Conservation (phyloP, 2,329 filamentous ascomycete species). For the Ophiostoma piceae region DNA sequence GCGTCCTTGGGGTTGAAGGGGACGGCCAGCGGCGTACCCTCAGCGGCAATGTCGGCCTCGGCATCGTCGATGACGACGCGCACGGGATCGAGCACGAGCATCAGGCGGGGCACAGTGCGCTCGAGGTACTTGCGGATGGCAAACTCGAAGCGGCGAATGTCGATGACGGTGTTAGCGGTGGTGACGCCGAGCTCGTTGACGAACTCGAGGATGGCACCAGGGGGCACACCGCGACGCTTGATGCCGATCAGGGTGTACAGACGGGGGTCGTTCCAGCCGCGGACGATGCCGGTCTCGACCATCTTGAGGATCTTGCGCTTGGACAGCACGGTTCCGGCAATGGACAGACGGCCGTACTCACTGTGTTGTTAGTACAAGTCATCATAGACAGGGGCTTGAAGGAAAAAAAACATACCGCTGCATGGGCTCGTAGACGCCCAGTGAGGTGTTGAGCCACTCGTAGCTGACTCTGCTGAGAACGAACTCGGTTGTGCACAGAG, state of each 20-base stretch:
- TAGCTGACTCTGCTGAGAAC: conserved; percentile 58
- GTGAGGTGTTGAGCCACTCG: conserved; percentile 75
- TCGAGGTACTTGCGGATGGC: conserved; percentile 82
- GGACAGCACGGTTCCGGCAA: conserved; percentile 78
- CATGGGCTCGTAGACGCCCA: conserved; percentile 86
- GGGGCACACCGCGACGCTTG: conserved; percentile 77
- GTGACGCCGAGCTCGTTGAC: conserved; percentile 90
- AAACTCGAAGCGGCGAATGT: conserved; percentile 78
- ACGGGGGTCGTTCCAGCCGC: conserved; percentile 86
- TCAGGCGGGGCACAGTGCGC: conserved; percentile 77
- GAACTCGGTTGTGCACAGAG: conserved; percentile 81
- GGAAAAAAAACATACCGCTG: conserved; percentile 50
- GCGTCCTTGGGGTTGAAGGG: conserved; percentile 82
- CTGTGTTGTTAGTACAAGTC: conserved; percentile 27
- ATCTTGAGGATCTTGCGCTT: conserved; percentile 81
- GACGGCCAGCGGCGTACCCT: conserved; percentile 55
- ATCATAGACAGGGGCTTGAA: too few species aligned
- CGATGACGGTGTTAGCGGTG: conserved; percentile 71
- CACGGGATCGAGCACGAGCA: conserved; percentile 83
- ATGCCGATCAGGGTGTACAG: conserved; percentile 84
- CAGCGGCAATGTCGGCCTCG: conserved; percentile 29
- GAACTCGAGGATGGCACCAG: conserved; percentile 82
- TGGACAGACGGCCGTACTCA: conserved; percentile 66
- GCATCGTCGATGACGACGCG: conserved; percentile 76
- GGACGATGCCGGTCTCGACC: conserved; percentile 69